Evolutionary conservation across 176 grass and related monocot genomes (phyloP).

Genomic region (Pontederia crassipes): DNA sequence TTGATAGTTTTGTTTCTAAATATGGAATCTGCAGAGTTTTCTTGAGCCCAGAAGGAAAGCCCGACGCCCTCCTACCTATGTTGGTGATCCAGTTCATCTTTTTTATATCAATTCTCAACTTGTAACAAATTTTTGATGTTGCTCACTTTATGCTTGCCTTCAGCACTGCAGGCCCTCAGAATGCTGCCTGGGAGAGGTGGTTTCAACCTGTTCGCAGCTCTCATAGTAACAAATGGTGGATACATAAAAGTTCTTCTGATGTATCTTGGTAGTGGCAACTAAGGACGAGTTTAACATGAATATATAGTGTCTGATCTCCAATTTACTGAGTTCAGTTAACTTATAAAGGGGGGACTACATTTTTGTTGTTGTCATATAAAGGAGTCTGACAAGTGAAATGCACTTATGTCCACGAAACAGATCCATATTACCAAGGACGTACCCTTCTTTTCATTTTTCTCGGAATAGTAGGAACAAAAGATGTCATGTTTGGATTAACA

Average conservation of each 20-base stretch:
- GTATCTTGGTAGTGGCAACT: conserved; percentile 32
- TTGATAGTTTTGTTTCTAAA: too few species aligned
- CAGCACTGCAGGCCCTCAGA: conserved; percentile 77
- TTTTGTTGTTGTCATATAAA: too few species aligned
- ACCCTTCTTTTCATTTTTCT: too few species aligned
- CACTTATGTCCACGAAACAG: too few species aligned
- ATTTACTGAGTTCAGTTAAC: neutral
- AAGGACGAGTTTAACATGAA: neutral
- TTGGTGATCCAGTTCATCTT: conserved; percentile 27
- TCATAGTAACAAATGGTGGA: conserved; percentile 86
- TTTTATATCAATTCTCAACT: conserved; percentile 1
- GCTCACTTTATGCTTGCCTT: conserved; percentile 4
- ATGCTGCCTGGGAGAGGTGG: conserved; percentile 86
- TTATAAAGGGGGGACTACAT: neutral
- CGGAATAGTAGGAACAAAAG: too few species aligned
- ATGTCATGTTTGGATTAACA: too few species aligned
- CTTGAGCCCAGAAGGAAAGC: conserved; percentile 63
- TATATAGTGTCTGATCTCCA: too few species aligned
- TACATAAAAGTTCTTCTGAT: conserved; percentile 59
- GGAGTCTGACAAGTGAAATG: too few species aligned
- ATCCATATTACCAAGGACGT: too few species aligned
- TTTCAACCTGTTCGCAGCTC: conserved; percentile 84
- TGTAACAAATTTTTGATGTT: neutral
- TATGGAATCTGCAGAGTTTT: conserved; percentile 41
- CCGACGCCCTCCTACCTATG: conserved; percentile 83